Evolutionary conservation across 495 filamentous ascomycete genomes (phyloP).

Genomic region (Talaromyces wortmannii): DNA sequence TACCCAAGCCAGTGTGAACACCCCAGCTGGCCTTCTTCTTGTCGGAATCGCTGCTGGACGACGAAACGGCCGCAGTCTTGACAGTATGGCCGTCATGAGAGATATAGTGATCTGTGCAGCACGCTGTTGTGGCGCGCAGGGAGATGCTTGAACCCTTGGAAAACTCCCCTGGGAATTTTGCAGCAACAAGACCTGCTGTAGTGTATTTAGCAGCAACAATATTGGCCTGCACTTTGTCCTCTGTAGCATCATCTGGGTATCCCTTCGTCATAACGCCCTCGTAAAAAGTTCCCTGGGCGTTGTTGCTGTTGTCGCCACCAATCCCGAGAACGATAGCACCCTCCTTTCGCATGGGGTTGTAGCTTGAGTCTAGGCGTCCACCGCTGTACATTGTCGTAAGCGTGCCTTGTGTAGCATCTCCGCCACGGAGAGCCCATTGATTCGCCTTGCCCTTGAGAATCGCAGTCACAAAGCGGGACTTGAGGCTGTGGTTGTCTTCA

Average conservation of each 20-base stretch:
- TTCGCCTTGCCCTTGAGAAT: conserved; percentile 44
- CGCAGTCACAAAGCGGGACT: conserved; percentile 47
- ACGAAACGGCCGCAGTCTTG: conserved; percentile 44
- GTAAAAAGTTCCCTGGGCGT: conserved; percentile 54
- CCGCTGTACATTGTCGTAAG: conserved; percentile 51
- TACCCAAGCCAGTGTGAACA: conserved; percentile 42
- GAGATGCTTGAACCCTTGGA: conserved; percentile 42
- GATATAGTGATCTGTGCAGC: conserved; percentile 41
- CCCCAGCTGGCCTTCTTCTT: conserved; percentile 47
- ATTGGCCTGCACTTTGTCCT: conserved; percentile 49
- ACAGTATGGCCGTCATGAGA: conserved; percentile 38
- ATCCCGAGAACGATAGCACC: conserved; percentile 54
- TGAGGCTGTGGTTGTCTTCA: conserved; percentile 33
- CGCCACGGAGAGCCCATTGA: conserved; percentile 49
- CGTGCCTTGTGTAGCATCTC: conserved; percentile 42
- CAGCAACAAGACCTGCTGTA: conserved; percentile 36
- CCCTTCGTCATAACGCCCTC: conserved; percentile 54
- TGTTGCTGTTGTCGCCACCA: conserved; percentile 48
- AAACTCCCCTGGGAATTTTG: conserved; percentile 24
- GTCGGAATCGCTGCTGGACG: conserved; percentile 36
- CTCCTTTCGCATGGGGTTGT: conserved; percentile 55
- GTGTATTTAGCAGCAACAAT: conserved; percentile 50
- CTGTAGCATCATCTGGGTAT: conserved; percentile 47
- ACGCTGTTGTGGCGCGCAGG: conserved; percentile 39
- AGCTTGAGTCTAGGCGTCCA: conserved; percentile 34